A percentile compares a stretch with the other conserved stretches of the same genome.
phyloP scores from a whole-genome alignment of 108 stramenopile genomes.

The Skeletonema potamos region DNA sequence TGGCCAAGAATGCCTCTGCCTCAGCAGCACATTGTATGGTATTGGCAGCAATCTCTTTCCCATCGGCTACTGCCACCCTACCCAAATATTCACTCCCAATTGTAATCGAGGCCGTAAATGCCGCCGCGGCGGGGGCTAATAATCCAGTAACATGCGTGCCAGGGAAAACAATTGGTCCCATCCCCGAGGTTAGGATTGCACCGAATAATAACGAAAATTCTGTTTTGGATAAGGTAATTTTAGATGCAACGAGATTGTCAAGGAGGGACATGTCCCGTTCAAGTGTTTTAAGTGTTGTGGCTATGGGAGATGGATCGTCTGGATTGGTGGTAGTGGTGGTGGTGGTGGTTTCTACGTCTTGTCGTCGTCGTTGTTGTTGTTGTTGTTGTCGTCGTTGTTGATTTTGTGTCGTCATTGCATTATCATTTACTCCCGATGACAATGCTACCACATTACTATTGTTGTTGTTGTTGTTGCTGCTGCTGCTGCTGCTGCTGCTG shows the following conservation, averaged over 20 bases:
- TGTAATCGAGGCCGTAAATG: conserved; percentile 80
- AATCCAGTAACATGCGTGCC: conserved; percentile 71
- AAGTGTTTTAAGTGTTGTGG: conserved; percentile 25
- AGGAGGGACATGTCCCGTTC: conserved; percentile 64
- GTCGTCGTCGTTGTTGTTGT: neutral
- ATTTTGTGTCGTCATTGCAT: neutral
- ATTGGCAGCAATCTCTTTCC: conserved; percentile 89
- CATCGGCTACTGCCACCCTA: conserved; percentile 84
- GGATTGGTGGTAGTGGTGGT: neutral
- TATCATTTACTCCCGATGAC: no score
- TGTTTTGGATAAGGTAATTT: conserved; percentile 61
- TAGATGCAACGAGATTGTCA: conserved; percentile 60
- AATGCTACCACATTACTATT: no score
- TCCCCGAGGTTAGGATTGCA: conserved; percentile 56
- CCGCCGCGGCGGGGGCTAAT: conserved; percentile 64
- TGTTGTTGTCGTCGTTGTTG: neutral
- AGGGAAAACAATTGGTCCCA: conserved; percentile 66
- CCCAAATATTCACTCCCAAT: conserved; percentile 90
- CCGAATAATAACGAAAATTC: conserved; percentile 64
- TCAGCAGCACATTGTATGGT: conserved; percentile 88
- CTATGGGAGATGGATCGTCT: conserved; percentile 20
- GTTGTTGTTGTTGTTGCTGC: no score
- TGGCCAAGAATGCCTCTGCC: conserved; percentile 82
- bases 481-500: no score
- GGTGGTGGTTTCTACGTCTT: no score